Conservation (phyloP, 495 filamentous ascomycete genomes). For the Pseudotulostoma volvatum region DNA sequence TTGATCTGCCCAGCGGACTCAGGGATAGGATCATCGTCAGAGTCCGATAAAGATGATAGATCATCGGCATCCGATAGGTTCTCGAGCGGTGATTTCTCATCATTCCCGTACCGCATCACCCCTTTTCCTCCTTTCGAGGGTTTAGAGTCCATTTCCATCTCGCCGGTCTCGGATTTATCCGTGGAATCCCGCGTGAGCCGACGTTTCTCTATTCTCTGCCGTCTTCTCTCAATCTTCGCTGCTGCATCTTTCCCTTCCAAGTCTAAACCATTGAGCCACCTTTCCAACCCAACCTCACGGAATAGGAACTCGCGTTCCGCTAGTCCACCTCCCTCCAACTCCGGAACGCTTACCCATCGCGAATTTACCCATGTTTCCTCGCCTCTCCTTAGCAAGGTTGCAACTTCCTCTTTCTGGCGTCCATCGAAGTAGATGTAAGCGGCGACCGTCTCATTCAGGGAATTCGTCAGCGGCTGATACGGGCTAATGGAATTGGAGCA, state of each 20-base stretch:
- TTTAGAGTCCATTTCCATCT: conserved; percentile 33
- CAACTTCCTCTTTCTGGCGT: conserved; percentile 87
- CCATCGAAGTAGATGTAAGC: conserved; percentile 99
- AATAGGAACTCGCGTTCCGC: conserved; percentile 96
- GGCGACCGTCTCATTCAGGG: conserved; percentile 87
- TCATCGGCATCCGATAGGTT: conserved; percentile 57
- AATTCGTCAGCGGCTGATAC: conserved; percentile 77
- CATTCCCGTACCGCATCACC: conserved; percentile 62
- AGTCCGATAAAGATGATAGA: conserved; percentile 51
- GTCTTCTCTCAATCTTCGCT: conserved; percentile 72
- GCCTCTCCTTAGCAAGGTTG: conserved; percentile 77
- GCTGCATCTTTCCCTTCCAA: conserved; percentile 75
- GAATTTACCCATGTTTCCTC: conserved; percentile 99
- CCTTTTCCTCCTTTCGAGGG: conserved; percentile 32
- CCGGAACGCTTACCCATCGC: conserved; percentile 86
- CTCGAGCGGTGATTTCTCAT: conserved; percentile 56
- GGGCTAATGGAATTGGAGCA: conserved; percentile 48
- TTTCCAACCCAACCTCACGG: conserved; percentile 87
- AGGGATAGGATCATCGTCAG: conserved; percentile 76
- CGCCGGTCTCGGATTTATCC: conserved; percentile 26
- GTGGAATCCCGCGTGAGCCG: conserved; percentile 46
- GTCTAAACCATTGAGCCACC: conserved; percentile 90
- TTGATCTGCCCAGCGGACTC: conserved; percentile 97
- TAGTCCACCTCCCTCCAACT: conserved; percentile 79
- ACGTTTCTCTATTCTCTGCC: conserved; percentile 78